A percentile compares a stretch with the other conserved stretches of the same genome.
Conservation (phyloP, 1,284 basidiomycete genomes). For the Fomitopsis schrenkii region DNA sequence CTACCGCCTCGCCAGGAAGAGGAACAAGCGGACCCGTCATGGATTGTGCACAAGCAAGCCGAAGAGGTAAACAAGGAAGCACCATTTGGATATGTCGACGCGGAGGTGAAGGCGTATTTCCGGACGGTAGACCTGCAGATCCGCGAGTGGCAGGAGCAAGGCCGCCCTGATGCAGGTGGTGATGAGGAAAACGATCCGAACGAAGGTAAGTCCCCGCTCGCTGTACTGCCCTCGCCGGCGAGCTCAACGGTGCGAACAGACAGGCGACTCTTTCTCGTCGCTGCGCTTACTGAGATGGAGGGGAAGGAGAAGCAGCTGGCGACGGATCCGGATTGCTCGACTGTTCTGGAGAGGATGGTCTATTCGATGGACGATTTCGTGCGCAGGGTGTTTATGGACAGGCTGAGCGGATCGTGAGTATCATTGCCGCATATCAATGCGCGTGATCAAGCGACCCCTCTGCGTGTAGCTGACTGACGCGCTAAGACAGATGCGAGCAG, state of each 20-base stretch:
- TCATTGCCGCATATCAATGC: background rate
- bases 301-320: conserved; percentile 86
- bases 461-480: conserved; percentile 17
- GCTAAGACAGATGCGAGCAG: conserved; percentile 50
- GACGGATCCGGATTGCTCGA: conserved; percentile 89
- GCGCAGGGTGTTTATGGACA: conserved; percentile 82
- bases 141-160: conserved; percentile 73
- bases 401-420: conserved; percentile 80
- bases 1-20: conserved; percentile 10
- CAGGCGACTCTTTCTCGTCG: conserved; percentile 77
- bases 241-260: conserved; percentile 41
- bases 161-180: conserved; percentile 27
- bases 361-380: conserved; percentile 95
- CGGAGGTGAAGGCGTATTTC: conserved; percentile 90
- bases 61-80: conserved; percentile 56
- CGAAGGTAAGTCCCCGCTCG: conserved; percentile 51
- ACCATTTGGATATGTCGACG: conserved; percentile 85
- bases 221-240: background rate
- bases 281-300: conserved; percentile 79
- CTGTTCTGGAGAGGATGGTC: conserved; percentile 82
- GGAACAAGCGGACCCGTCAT: conserved; percentile 45
- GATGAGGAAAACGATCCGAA: conserved; percentile 61
- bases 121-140: conserved; percentile 83
- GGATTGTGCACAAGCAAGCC: conserved; percentile 51
- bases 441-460: background rate